Evolutionary conservation across 371 early-diverging fungal species (phyloP).

Genomic region (Lichtheimia hyalospora): DNA sequence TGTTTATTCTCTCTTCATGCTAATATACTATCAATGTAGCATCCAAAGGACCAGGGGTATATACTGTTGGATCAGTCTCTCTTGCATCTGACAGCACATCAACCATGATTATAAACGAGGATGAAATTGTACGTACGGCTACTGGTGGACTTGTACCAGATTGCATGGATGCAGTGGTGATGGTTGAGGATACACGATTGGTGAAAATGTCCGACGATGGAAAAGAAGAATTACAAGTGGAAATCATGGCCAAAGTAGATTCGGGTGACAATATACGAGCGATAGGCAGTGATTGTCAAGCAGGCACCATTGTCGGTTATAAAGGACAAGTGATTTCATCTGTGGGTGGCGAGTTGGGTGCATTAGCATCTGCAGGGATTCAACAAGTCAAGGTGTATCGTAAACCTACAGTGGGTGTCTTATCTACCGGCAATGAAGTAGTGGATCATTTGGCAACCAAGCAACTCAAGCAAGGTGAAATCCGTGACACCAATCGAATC

Average conservation of each 20-base stretch:
- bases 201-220: slow-evolving; percentile 56
- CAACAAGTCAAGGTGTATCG: slow-evolving; percentile 60
- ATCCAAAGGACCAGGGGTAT: slow-evolving; percentile 79
- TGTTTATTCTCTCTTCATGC: not conserved
- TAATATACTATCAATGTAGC: slow-evolving; percentile 30
- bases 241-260: slow-evolving; percentile 39
- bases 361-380: slow-evolving; percentile 78
- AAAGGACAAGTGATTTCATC: slow-evolving; percentile 62
- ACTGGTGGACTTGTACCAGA: slow-evolving; percentile 88
- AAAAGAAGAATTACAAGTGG: slow-evolving; percentile 61
- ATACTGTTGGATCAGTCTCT: slow-evolving; percentile 62
- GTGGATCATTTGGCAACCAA: slow-evolving; percentile 52
- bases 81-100: slow-evolving; percentile 52
- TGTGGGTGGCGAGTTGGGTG: slow-evolving; percentile 81
- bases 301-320: slow-evolving; percentile 60
- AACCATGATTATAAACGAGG: slow-evolving; percentile 18
- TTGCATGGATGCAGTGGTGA: slow-evolving; percentile 86
- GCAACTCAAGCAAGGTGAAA: slow-evolving; percentile 59
- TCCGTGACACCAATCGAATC: slow-evolving; percentile 87
- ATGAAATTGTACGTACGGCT: slow-evolving; percentile 75
- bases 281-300: slow-evolving; percentile 71
- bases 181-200: slow-evolving; percentile 89
- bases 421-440: slow-evolving; percentile 92
- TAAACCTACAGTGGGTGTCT: slow-evolving; percentile 76
- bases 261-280: slow-evolving; percentile 75